These are phyloP conservation scores for Silene noctiflora DNA, from an alignment of 179 eudicot species.

Conservation along the genomic window DNA sequence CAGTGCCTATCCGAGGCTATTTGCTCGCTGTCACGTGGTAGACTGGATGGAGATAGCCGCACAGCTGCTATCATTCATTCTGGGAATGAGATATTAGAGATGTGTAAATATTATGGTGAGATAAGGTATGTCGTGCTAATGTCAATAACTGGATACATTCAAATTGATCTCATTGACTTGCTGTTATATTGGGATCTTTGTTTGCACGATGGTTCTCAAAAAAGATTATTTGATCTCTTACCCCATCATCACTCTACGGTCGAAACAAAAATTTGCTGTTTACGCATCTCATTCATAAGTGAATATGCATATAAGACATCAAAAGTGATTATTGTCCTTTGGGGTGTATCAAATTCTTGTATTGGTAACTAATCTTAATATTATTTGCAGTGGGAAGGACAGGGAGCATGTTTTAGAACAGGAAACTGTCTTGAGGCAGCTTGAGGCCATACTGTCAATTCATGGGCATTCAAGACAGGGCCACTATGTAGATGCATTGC, in stretches of 20 bases:
- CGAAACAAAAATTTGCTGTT: not conserved
- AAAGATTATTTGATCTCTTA: not conserved
- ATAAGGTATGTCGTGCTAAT: constrained; percentile 45
- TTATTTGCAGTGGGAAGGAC: constrained; percentile 63
- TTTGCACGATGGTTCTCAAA: not conserved
- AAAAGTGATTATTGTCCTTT: not conserved
- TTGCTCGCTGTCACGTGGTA: constrained; percentile 85
- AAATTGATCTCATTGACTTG: constrained; percentile 3
- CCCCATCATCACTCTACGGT: not conserved
- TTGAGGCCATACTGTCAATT: constrained; percentile 75
- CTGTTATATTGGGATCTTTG: not conserved
- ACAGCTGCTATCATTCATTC: constrained; percentile 79
- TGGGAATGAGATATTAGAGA: constrained; percentile 81
- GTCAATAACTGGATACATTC: not conserved
- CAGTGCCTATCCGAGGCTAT: constrained; percentile 93
- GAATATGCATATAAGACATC: not conserved
- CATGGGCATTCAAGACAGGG: constrained; percentile 60
- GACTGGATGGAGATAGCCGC: constrained; percentile 82
- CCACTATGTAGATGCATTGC: constrained; percentile 64
- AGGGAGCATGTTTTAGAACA: constrained; percentile 73
- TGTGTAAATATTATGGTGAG: constrained; percentile 70
- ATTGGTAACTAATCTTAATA: constrained; percentile 3
- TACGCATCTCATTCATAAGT: not conserved
- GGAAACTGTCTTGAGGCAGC: constrained; percentile 80
- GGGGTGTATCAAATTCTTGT: not conserved